phyloP scores from a whole-genome alignment of 1,284 basidiomycete genomes.

The Singerocomus inundabilis region DNA sequence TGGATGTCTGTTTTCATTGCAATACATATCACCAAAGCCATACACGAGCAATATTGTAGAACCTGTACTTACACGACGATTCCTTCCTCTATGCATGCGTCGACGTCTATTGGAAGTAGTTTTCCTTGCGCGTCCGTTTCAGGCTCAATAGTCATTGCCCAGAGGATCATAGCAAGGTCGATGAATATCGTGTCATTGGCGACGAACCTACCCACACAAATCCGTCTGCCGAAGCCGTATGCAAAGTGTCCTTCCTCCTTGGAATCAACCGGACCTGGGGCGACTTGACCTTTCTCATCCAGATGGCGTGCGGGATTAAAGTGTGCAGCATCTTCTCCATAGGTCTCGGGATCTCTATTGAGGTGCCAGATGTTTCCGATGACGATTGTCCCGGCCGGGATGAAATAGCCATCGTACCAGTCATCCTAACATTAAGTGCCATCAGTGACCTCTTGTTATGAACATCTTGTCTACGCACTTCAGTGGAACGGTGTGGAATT shows the following conservation, averaged over 20 bases:
- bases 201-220: background rate
- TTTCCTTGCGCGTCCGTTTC: no score
- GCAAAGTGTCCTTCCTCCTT: no score
- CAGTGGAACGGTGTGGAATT: background rate
- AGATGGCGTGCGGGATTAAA: slow-evolving; percentile 11
- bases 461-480: background rate
- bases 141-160: background rate
- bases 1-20: no score
- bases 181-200: slow-evolving; percentile 24
- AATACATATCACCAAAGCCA: no score
- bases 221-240: no score
- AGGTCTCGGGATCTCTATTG: slow-evolving; percentile 11
- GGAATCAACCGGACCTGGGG: no score
- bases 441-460: background rate
- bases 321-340: slow-evolving; percentile 9
- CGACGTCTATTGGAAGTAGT: no score
- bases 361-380: slow-evolving; percentile 18
- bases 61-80: no score
- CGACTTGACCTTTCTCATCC: background rate
- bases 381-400: slow-evolving; percentile 17
- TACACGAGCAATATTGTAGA: no score
- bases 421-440: slow-evolving; percentile 1
- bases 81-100: no score
- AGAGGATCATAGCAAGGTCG: slow-evolving; percentile 6
- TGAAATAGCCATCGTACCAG: slow-evolving; percentile 17